Evolutionary conservation across 345 rosid species (phyloP).

Genomic region (Kernera saxatilis): DNA sequence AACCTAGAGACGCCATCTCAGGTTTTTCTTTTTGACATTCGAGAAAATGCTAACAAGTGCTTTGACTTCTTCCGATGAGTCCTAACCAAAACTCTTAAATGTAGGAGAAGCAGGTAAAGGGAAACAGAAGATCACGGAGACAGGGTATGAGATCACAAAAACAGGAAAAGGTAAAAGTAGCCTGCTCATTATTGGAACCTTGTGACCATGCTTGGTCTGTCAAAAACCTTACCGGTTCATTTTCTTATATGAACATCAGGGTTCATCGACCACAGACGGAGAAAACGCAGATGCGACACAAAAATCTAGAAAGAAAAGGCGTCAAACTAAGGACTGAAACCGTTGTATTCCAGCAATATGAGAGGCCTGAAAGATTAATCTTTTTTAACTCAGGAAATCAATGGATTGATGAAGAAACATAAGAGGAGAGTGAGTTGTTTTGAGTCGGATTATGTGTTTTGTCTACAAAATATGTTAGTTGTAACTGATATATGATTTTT

Average conservation of each 20-base stretch:
- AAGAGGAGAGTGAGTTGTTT: background rate
- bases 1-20: background rate
- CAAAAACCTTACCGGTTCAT: background rate
- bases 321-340: conserved; percentile 25
- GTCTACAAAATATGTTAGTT: background rate
- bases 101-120: conserved; percentile 19
- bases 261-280: background rate
- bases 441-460: conserved; percentile 1
- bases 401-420: background rate
- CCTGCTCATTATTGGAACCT: background rate
- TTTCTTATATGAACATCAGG: conserved; percentile 4
- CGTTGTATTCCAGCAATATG: background rate
- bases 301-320: conserved; percentile 20
- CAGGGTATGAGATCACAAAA: conserved; percentile 7
- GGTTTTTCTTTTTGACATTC: background rate
- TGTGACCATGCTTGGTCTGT: background rate
- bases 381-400: background rate
- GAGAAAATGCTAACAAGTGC: background rate
- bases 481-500: background rate
- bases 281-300: background rate
- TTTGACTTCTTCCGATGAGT: background rate
- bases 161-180: conserved; percentile 21
- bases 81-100: background rate
- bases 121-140: conserved; percentile 21
- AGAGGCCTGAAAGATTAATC: background rate